Percentiles rank a stretch among this genome's conserved stretches.
These are phyloP conservation scores for Stylosanthes scabra DNA, from an alignment of 331 rosid genomes.

Conservation along the genomic window DNA sequence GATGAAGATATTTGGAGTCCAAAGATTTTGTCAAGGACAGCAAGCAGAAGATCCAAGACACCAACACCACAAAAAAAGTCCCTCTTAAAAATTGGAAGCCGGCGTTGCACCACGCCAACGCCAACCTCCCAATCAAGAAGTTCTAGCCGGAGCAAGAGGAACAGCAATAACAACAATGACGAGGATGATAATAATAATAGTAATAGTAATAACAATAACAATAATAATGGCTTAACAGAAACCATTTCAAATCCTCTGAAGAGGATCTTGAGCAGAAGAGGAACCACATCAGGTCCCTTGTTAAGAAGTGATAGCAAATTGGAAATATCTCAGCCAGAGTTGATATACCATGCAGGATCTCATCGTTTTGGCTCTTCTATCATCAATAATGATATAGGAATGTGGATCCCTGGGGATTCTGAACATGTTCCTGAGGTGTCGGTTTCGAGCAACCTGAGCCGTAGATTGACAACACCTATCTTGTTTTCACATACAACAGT, in stretches of 20 bases:
- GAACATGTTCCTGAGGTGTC: conserved; percentile 39
- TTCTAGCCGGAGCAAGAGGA: conserved; percentile 31
- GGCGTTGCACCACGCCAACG: conserved; percentile 47
- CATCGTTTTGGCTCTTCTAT: not conserved
- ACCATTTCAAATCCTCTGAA: conserved; percentile 33
- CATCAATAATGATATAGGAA: conserved; percentile 5
- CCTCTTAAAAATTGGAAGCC: conserved; percentile 38
- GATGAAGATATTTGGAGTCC: conserved; percentile 60
- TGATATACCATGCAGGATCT: conserved; percentile 23
- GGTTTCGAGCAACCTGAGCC: conserved; percentile 51
- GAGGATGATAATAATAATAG: too few species aligned
- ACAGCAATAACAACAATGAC: too few species aligned
- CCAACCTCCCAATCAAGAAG: conserved; percentile 39
- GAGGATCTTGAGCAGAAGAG: conserved; percentile 44
- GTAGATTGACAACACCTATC: conserved; percentile 69
- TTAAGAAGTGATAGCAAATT: conserved; percentile 39
- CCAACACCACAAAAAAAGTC: conserved; percentile 57
- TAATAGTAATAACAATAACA: too few species aligned
- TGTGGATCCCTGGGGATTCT: not conserved
- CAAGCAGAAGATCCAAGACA: conserved; percentile 75
- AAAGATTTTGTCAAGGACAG: conserved; percentile 40
- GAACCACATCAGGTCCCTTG: conserved; percentile 32
- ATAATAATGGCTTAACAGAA: conserved; percentile 17
- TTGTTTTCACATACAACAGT: conserved; percentile 80
- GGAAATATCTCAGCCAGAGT: conserved; percentile 49